These are phyloP conservation scores for Brachypodium distachyon DNA, from an alignment of 202 grass and related monocot genomes.

Conservation along the genomic window DNA sequence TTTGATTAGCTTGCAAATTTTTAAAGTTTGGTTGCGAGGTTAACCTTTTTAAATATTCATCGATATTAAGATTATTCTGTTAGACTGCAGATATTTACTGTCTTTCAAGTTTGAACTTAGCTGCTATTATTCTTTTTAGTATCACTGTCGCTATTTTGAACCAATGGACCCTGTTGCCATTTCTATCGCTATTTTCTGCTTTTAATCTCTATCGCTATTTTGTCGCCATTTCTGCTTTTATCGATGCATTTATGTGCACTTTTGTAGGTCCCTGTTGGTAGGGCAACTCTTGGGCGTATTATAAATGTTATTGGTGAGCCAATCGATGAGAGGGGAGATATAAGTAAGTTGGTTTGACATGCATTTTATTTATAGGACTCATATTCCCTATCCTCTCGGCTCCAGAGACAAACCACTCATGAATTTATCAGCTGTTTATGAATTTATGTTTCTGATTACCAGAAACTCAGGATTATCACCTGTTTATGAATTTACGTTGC, in stretches of 20 bases:
- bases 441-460: no score
- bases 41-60: no score
- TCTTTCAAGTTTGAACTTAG: not conserved
- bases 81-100: not conserved
- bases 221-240: not conserved
- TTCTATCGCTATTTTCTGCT: no score
- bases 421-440: no score
- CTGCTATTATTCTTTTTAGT: not conserved
- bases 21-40: no score
- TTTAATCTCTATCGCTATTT: no score
- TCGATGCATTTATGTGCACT: not conserved
- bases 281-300: constrained; percentile 85
- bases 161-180: no score
- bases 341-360: constrained; percentile 50
- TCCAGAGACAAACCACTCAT: no score
- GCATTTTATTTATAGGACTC: not conserved
- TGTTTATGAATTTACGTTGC: not conserved
- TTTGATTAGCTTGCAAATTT: no score
- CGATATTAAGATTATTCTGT: no score
- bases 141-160: no score
- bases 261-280: constrained; percentile 87
- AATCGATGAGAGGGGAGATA: constrained; percentile 82
- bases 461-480: not conserved
- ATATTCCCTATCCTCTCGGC: no score
- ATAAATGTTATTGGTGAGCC: constrained; percentile 95